These are phyloP conservation scores for Blastobotrys capitulatus DNA, from an alignment of 1,139 yeast species.

Conservation along the genomic window DNA sequence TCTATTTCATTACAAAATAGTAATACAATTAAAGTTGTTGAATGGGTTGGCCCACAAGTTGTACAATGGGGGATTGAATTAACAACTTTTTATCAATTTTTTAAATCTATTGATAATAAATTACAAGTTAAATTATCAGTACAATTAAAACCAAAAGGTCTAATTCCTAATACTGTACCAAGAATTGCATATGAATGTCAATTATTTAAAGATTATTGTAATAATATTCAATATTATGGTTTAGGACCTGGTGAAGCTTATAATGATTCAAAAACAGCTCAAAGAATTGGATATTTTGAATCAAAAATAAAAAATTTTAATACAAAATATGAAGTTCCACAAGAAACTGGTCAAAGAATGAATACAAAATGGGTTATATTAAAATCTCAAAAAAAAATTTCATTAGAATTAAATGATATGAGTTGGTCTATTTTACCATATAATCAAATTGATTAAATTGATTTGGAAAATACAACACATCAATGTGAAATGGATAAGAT, in stretches of 20 bases:
- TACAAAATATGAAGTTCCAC: slow-evolving; percentile 34
- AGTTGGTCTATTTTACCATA: slow-evolving; percentile 26
- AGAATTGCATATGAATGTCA: slow-evolving; percentile 29
- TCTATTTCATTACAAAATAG: slow-evolving; percentile 12
- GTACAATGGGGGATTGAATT: slow-evolving; percentile 24
- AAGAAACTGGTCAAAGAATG: slow-evolving; percentile 36
- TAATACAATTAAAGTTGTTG: slow-evolving; percentile 16
- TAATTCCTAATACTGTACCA: slow-evolving; percentile 21
- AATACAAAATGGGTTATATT: slow-evolving; percentile 32
- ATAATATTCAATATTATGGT: slow-evolving; percentile 32
- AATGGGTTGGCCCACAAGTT: slow-evolving; percentile 23
- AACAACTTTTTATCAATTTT: slow-evolving; percentile 13
- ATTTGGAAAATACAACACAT: slow-evolving; percentile 31
- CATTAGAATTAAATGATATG: not conserved
- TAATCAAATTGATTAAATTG: slow-evolving; percentile 23
- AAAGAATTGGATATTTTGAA: slow-evolving; percentile 26
- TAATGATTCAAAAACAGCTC: slow-evolving; percentile 32
- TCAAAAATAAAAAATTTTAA: slow-evolving; percentile 21
- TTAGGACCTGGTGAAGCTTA: slow-evolving; percentile 37
- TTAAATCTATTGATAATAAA: not conserved
- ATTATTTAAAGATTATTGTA: slow-evolving; percentile 14
- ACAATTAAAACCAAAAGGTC: slow-evolving; percentile 20
- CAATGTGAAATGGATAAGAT: slow-evolving; percentile 27
- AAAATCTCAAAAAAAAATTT: not conserved
- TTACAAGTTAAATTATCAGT: slow-evolving; percentile 2